Conservation (phyloP, 1,284 basidiomycete species). For the Somion occarium region DNA sequence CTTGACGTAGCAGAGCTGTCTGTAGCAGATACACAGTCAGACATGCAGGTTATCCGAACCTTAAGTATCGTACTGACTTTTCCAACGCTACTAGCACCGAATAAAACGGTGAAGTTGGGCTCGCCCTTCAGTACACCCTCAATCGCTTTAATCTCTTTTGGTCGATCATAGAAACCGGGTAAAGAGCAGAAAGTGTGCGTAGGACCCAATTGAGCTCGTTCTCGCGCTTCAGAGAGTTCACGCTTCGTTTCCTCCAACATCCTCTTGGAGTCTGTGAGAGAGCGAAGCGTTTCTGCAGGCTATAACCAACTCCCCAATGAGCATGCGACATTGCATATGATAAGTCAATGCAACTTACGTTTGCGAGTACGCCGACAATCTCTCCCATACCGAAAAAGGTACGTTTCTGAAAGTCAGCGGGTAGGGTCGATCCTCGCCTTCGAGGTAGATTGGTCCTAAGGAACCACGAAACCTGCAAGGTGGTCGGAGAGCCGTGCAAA, state of each 20-base stretch:
- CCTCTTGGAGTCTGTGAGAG: constrained; percentile 69
- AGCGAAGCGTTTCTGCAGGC: constrained; percentile 74
- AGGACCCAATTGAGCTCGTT: constrained; percentile 60
- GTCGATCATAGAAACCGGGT: constrained; percentile 68
- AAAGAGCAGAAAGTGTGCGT: constrained; percentile 76
- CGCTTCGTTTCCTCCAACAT: constrained; percentile 71
- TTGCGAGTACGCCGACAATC: constrained; percentile 69
- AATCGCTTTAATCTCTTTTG: constrained; percentile 58
- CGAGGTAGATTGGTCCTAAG: constrained; percentile 69
- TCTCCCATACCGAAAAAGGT: constrained; percentile 79
- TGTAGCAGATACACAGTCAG: constrained; percentile 21
- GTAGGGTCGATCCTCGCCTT: constrained; percentile 48
- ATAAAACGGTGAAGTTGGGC: constrained; percentile 75
- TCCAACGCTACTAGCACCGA: constrained; percentile 76
- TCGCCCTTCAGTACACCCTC: constrained; percentile 63
- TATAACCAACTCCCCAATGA: constrained; percentile 27
- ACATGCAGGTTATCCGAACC: background rate
- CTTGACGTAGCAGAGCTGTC: constrained; percentile 75
- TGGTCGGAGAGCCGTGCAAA: constrained; percentile 14
- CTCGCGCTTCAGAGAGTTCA: constrained; percentile 64
- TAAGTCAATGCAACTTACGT: constrained; percentile 40
- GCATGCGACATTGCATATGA: constrained; percentile 7
- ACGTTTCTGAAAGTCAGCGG: constrained; percentile 53
- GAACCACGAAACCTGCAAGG: constrained; percentile 52
- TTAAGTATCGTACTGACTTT: constrained; percentile 42